phyloP scores from a whole-genome alignment of 345 rosid species.

The Psidium friedrichsthalianum region DNA sequence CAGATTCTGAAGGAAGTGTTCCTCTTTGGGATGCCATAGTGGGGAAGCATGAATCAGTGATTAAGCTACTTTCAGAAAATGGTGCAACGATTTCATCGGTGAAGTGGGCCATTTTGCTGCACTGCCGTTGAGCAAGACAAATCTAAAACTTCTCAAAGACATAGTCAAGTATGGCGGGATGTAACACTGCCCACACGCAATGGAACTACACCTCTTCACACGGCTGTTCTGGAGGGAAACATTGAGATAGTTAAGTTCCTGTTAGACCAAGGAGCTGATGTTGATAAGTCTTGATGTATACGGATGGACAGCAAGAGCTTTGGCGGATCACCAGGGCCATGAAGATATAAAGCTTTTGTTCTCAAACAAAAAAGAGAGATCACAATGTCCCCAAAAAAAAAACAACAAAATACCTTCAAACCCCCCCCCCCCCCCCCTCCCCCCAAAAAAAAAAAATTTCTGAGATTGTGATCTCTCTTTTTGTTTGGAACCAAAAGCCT shows the following conservation, averaged over 20 bases:
- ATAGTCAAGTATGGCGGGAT: constrained; percentile 50
- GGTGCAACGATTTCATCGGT: constrained; percentile 40
- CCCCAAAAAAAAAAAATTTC: too few species aligned
- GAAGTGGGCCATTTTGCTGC: constrained; percentile 47
- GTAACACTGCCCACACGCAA: constrained; percentile 28
- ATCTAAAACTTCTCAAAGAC: constrained; percentile 41
- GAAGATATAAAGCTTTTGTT: constrained; percentile 51
- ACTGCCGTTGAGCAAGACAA: constrained; percentile 48
- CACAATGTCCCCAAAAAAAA: too few species aligned
- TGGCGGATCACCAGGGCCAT: constrained; percentile 77
- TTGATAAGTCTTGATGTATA: constrained; percentile 40
- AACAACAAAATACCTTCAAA: too few species aligned
- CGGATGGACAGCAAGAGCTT: constrained; percentile 67
- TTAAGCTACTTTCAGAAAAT: constrained; percentile 45
- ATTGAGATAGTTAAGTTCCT: constrained; percentile 52
- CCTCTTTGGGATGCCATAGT: constrained; percentile 82
- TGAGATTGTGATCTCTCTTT: too few species aligned
- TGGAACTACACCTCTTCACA: constrained; percentile 60
- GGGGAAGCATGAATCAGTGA: constrained; percentile 38
- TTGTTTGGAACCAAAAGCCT: too few species aligned
- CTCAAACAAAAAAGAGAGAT: background rate
- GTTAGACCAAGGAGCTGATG: constrained; percentile 46
- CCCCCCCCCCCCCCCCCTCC: too few species aligned
- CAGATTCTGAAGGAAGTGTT: constrained; percentile 78
- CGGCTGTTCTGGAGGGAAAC: constrained; percentile 60